phyloP scores from a whole-genome alignment of 1,284 basidiomycete genomes.

The Sanghuangporus weigelae region DNA sequence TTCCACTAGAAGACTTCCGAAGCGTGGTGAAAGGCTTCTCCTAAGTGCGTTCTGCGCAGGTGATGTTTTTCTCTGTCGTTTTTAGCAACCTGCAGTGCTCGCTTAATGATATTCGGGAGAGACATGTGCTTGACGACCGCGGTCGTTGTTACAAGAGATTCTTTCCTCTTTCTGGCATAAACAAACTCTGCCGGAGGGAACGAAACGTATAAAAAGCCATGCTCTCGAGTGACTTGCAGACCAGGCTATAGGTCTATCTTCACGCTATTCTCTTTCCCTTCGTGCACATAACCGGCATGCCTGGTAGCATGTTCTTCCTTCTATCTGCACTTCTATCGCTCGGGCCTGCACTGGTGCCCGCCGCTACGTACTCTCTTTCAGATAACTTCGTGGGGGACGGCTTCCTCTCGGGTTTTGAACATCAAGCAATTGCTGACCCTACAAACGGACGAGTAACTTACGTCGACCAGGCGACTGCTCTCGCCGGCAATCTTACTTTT shows the following conservation, averaged over 20 bases:
- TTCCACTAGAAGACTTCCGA: neutral
- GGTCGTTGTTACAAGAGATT: neutral
- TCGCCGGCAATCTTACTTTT: slow-evolving; percentile 41
- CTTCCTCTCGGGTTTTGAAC: slow-evolving; percentile 39
- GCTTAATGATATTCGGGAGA: neutral
- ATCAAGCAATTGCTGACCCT: slow-evolving; percentile 41
- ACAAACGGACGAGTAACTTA: slow-evolving; percentile 51
- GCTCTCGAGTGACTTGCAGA: neutral
- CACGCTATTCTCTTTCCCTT: neutral
- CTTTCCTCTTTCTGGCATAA: neutral
- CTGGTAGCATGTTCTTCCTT: slow-evolving; percentile 1
- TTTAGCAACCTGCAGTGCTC: neutral
- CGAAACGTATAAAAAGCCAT: neutral
- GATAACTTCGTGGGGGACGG: slow-evolving; percentile 29
- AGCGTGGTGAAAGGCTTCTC: neutral
- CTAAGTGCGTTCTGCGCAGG: neutral
- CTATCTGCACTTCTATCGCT: neutral
- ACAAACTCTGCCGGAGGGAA: neutral
- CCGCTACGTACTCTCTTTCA: slow-evolving; percentile 8
- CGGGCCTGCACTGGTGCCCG: neutral
- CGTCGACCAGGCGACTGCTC: slow-evolving; percentile 43
- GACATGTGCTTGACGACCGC: neutral
- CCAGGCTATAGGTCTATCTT: neutral
- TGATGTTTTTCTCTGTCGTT: neutral
- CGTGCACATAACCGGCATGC: neutral